phyloP scores from a whole-genome alignment of 1,284 basidiomycete genomes.

The Vanrija sp. region DNA sequence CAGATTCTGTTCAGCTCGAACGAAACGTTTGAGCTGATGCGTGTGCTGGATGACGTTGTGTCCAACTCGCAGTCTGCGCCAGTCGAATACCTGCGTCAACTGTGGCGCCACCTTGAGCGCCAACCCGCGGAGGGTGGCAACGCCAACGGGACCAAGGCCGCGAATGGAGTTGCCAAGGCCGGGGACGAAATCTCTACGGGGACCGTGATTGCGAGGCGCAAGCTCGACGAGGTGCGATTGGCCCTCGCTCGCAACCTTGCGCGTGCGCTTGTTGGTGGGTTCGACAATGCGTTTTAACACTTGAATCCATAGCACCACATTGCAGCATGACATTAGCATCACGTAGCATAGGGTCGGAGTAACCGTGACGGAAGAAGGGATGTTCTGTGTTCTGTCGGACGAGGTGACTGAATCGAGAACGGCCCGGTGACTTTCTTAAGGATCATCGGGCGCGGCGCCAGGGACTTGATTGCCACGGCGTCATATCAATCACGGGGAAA shows the following conservation, averaged over 20 bases:
- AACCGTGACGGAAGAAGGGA: too few relatives aligned
- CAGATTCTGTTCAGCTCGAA: slow-evolving; percentile 44
- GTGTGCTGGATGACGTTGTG: slow-evolving; percentile 49
- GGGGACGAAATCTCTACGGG: slow-evolving; percentile 7
- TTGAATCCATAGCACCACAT: slow-evolving; percentile 4
- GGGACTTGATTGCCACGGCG: too few relatives aligned
- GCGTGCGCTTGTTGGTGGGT: slow-evolving; percentile 35
- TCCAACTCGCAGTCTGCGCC: slow-evolving; percentile 36
- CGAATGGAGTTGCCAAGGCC: slow-evolving; percentile 2
- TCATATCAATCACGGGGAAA: too few relatives aligned
- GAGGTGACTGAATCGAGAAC: too few relatives aligned
- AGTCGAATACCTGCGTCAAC: slow-evolving; percentile 36
- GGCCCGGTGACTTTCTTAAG: too few relatives aligned
- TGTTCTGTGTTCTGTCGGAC: too few relatives aligned
- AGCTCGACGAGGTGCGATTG: slow-evolving; percentile 49
- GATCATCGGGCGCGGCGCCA: too few relatives aligned
- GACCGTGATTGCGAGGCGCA: slow-evolving; percentile 32
- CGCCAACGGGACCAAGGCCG: background rate
- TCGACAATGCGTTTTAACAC: slow-evolving; percentile 28
- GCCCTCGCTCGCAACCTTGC: slow-evolving; percentile 48
- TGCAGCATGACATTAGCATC: background rate
- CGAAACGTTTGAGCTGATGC: slow-evolving; percentile 50
- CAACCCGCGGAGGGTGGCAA: background rate
- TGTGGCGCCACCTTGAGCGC: slow-evolving; percentile 22
- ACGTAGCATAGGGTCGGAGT: background rate